Conservation (phyloP, 495 filamentous ascomycete genomes). For the Pyrenopolyporus hunteri region DNA sequence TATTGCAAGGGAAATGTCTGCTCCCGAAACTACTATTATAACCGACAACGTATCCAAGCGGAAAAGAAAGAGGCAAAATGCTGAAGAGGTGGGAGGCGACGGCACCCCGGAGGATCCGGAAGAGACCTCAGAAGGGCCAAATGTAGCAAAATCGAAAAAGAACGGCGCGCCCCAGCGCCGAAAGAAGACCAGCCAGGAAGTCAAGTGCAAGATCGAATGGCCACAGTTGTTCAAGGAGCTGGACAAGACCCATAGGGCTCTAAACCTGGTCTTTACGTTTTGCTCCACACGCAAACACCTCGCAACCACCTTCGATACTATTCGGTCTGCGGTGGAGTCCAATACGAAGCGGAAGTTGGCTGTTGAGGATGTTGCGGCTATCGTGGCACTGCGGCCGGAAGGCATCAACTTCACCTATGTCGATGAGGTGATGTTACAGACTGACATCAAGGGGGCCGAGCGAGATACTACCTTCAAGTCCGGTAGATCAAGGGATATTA, state of each 20-base stretch:
- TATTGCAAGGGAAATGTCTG: conserved; percentile 54
- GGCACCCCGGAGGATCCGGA: not conserved
- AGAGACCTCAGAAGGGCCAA: not conserved
- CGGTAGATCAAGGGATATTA: conserved; percentile 48
- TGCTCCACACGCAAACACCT: conserved; percentile 91
- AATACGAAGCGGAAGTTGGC: conserved; percentile 74
- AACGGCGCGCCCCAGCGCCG: conserved; percentile 6
- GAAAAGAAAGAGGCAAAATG: conserved; percentile 60
- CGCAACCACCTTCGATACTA: conserved; percentile 86
- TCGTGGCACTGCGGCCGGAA: conserved; percentile 76
- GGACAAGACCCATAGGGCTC: conserved; percentile 76
- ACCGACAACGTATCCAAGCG: conserved; percentile 56
- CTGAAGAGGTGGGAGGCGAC: conserved; percentile 31
- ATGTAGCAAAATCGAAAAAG: conserved; percentile 35
- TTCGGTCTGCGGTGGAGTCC: conserved; percentile 81
- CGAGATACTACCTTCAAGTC: conserved; percentile 58
- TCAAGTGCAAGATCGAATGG: conserved; percentile 59
- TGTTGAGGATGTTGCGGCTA: conserved; percentile 79
- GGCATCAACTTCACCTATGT: conserved; percentile 87
- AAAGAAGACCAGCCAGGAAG: conserved; percentile 29
- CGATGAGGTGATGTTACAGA: conserved; percentile 77
- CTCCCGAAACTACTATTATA: conserved; percentile 61
- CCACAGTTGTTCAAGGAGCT: conserved; percentile 75
- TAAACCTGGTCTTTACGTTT: conserved; percentile 95
- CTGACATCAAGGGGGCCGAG: conserved; percentile 73